Base-by-base conservation (phyloP, 1,139 yeast species). In the Candida sp. region DNA sequence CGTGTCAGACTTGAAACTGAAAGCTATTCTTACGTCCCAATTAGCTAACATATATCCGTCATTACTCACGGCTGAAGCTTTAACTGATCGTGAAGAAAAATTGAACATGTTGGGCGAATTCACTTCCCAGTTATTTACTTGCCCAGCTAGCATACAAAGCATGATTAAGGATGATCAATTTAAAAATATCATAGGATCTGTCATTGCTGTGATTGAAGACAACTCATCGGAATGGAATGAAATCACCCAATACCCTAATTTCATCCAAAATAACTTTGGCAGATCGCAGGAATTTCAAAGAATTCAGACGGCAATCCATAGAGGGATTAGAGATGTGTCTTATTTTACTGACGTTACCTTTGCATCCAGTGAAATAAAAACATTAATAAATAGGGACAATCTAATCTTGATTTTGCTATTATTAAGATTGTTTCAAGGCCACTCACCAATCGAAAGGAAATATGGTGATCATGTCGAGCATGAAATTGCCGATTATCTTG, bases 401-500 rank as follows among this genome's bases (percentile, higher is more conserved):
- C 61, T 81, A 33, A 57, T 62, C 1, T 54, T 73, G 36, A 49
- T 79, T 2, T 54, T 77, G 5, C 56, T 71, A 4, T 61, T 79
- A 22, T 63, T 80, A 29, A 66, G 77, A 45, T 57, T 68, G 15
- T 83, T 82, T 54, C 87, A 84, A 53, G 82, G 82, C 12, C 77
- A 76, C 38, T 77, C 79, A 71, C 68, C 75, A 21, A 61, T 84
- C 33, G 66, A 60, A 42, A 71, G 89, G 46, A 82, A 82, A 51
- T 70, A 70, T 39, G 93, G 90, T 12, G 85, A 81, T 5, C 93
- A 86, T 63, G 87, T 84, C 21, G 77, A 78, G 44, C 68, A 68
- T 41, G 89, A 84, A 54, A 64, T 70, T 35, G 64, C 67, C 36
- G 75, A 74, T 46, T 82, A 70, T 54, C 67, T 68, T n/a, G 61